Conservation (phyloP, 2,329 filamentous ascomycete species). For the Claviceps digitariae region DNA sequence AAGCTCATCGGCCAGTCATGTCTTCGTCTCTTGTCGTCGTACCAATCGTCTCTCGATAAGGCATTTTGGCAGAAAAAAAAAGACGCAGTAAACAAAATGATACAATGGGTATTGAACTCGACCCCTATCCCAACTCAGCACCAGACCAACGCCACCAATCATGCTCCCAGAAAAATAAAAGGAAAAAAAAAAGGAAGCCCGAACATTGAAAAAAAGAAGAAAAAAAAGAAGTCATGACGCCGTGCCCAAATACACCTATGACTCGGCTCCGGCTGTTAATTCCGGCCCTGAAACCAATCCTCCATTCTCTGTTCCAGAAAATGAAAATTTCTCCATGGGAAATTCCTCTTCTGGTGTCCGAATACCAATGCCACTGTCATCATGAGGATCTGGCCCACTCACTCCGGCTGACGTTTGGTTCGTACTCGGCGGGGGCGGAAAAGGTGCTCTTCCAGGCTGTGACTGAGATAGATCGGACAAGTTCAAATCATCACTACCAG, state of each 20-base stretch:
- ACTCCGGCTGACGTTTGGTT: slow-evolving; percentile 25
- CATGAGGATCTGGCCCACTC: slow-evolving; percentile 37
- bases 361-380: slow-evolving; percentile 66
- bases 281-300: slow-evolving; percentile 19
- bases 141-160: slow-evolving; percentile 7
- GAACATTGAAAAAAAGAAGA: not conserved
- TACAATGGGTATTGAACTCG: slow-evolving; percentile 6
- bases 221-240: not conserved
- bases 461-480: slow-evolving; percentile 31
- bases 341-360: slow-evolving; percentile 53
- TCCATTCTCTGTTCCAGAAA: slow-evolving; percentile 23
- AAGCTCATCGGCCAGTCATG: slow-evolving; percentile 11
- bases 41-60: slow-evolving; percentile 16
- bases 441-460: slow-evolving; percentile 36
- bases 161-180: not conserved
- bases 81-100: slow-evolving; percentile 2
- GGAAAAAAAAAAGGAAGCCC: not conserved
- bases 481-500: slow-evolving; percentile 31
- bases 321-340: slow-evolving; percentile 44
- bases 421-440: slow-evolving; percentile 29
- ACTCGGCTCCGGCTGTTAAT: slow-evolving; percentile 10
- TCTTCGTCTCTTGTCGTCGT: slow-evolving; percentile 18
- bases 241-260: slow-evolving; percentile 1
- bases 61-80: not conserved
- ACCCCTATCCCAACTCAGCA: slow-evolving; percentile 4